Percentiles rank a stretch among this genome's conserved stretches.
phyloP scores from a whole-genome alignment of 495 filamentous ascomycete species.

The Penicillium manginii region DNA sequence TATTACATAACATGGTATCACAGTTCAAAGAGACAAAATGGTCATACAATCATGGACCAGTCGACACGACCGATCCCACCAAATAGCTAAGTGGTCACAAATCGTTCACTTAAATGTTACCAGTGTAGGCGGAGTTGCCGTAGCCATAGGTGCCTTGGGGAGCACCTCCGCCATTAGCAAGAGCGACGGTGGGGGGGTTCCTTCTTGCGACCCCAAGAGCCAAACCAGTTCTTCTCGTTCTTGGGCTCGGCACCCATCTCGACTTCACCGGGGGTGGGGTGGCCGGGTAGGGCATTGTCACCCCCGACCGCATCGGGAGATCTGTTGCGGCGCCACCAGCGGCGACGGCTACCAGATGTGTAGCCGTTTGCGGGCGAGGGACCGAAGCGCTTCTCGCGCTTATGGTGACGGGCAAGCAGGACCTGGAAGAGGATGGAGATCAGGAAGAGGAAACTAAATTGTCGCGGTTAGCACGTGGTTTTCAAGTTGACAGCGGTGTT shows the following conservation, averaged over 20 bases:
- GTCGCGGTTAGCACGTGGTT: constrained; percentile 4
- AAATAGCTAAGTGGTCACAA: background rate
- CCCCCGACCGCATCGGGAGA: constrained; percentile 38
- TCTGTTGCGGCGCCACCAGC: constrained; percentile 54
- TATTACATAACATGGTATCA: constrained; percentile 32
- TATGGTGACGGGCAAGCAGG: constrained; percentile 67
- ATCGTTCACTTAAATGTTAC: constrained; percentile 32
- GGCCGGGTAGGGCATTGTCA: constrained; percentile 36
- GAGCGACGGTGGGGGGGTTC: constrained; percentile 21
- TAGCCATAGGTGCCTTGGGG: constrained; percentile 33
- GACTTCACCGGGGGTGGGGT: constrained; percentile 44
- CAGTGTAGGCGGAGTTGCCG: constrained; percentile 45
- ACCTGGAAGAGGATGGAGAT: constrained; percentile 66
- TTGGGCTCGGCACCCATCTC: constrained; percentile 31
- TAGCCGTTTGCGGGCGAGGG: constrained; percentile 78
- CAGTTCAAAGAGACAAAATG: constrained; percentile 18
- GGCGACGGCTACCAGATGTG: constrained; percentile 65
- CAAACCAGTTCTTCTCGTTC: constrained; percentile 33
- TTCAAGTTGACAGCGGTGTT: background rate
- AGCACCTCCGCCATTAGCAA: constrained; percentile 12
- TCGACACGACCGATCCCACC: background rate
- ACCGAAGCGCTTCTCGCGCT: constrained; percentile 78
- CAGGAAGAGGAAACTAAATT: constrained; percentile 65
- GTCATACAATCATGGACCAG: constrained; percentile 31
- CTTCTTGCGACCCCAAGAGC: constrained; percentile 32